Percentiles rank a stretch among this genome's conserved stretches.
Evolutionary conservation across 1,284 basidiomycete species (phyloP).

Genomic region (Ganoderma resinaceum): DNA sequence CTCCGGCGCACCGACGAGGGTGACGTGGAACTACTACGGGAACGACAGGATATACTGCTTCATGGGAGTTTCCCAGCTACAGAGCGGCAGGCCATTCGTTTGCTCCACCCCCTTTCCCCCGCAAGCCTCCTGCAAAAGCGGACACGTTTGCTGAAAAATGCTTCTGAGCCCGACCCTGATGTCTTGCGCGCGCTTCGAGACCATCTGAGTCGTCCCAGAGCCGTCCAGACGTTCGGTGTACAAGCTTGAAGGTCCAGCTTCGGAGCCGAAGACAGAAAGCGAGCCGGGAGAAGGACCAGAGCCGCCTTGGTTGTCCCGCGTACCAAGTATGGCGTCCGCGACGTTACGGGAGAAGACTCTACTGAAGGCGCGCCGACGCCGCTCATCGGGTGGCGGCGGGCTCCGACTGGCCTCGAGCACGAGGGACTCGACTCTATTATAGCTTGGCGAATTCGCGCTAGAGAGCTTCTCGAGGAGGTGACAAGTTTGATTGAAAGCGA

Average conservation of each 20-base stretch:
- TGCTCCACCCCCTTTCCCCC: conserved; percentile 51
- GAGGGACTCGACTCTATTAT: conserved; percentile 47
- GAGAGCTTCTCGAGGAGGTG: conserved; percentile 44
- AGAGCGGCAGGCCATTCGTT: conserved; percentile 50
- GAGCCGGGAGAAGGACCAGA: neutral
- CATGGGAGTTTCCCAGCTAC: conserved; percentile 68
- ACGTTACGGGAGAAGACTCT: conserved; percentile 12
- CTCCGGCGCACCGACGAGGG: neutral
- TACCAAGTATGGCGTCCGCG: conserved; percentile 1
- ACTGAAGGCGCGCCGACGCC: conserved; percentile 11
- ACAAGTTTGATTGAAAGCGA: conserved; percentile 57
- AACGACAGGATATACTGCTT: conserved; percentile 67
- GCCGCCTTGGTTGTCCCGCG: conserved; percentile 12
- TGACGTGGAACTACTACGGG: conserved; percentile 49
- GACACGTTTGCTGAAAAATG: conserved; percentile 45
- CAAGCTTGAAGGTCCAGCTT: neutral
- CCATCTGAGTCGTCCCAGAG: conserved; percentile 8
- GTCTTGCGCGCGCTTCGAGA: conserved; percentile 36
- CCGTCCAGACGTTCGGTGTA: conserved; percentile 6
- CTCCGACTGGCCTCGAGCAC: conserved; percentile 41
- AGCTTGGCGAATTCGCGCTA: conserved; percentile 47
- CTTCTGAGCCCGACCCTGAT: conserved; percentile 35
- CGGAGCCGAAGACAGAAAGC: conserved; percentile 17
- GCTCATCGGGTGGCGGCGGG: neutral
- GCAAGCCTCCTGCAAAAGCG: conserved; percentile 49